phyloP scores from a whole-genome alignment of 129 eudicot species.

The Pulicaria dysenterica region DNA sequence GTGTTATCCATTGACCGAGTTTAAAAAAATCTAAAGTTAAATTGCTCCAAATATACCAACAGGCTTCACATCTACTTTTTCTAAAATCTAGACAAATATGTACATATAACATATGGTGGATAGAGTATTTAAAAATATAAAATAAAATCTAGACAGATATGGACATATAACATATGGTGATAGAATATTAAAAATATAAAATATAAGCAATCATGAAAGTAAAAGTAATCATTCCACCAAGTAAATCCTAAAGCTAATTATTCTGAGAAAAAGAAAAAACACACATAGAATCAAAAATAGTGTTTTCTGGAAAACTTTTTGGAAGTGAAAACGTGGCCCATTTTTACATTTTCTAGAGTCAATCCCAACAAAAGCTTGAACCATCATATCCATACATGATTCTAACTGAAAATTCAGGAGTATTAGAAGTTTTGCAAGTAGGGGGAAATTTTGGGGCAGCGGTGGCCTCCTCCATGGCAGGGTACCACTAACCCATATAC shows the following conservation, averaged over 20 bases:
- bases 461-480: too few species aligned
- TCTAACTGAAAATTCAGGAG: slow-evolving; percentile 28
- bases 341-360: slow-evolving; percentile 18
- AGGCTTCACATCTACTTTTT: slow-evolving; percentile 11
- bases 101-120: too few species aligned
- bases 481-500: too few species aligned
- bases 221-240: slow-evolving; percentile 4
- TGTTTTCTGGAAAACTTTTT: slow-evolving; percentile 30
- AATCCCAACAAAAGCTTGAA: slow-evolving; percentile 28
- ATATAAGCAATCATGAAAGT: slow-evolving; percentile 28
- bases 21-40: too few species aligned
- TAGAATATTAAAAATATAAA: not conserved
- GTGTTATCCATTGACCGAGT: too few species aligned
- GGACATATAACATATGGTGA: not conserved
- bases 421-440: too few species aligned
- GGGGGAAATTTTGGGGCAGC: too few species aligned
- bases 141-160: not conserved
- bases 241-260: not conserved
- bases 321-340: slow-evolving; percentile 29
- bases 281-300: slow-evolving; percentile 18
- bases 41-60: not conserved
- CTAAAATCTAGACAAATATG: not conserved
- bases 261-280: slow-evolving; percentile 5
- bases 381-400: slow-evolving; percentile 34
- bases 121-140: too few species aligned